Base-by-base conservation (phyloP, 176 grass and related monocot species). In the Avena insularis region DNA sequence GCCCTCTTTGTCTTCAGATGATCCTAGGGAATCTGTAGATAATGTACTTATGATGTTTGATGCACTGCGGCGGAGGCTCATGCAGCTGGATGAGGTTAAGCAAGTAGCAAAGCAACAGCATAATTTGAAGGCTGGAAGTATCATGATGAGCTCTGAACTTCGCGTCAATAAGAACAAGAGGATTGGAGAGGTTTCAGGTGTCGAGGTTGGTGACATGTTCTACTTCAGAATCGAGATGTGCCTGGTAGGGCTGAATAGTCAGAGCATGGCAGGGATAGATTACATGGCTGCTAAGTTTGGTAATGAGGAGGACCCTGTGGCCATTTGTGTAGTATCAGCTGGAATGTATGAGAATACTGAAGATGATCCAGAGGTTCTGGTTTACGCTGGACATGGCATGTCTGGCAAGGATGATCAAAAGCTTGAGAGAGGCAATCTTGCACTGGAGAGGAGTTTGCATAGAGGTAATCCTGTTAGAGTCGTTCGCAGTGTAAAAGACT, bases 181-280 rank as follows among this genome's bases (percentile, higher is more conserved):
- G 86, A 87, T 97, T 48, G 95, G 92, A 46, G 76, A 89, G 38
- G 61, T 94, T 72, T 92, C 84, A 35, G 95, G 95, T 35, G 61
- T 94, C 25, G 86, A 89, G 76, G 90, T 97, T 72, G 95, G 95
- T 62, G 95, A 97, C 74, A 91, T 92, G 84, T 97, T 92, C 80
- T 97, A 92, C 91, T 97, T 94, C 69, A 91, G 92, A 71, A 91
- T 94, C 43, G 90, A 97, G 83, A 92, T 94, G 90, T 94, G 92
- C 72, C 79, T 97, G 75, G 88, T 94, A 19, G 95, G 90, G 31
- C 53, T 94, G 73, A 90, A 91, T 83, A 79, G 69, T 77, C 92
- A 91, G 48, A 90, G 73, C 73, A 85, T 97, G 67, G 80, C 81
- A 9, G 87, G 90, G 46, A 94, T 94, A 71, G 92, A 91, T 73